These are phyloP conservation scores for Pseudogymnoascus pannorum DNA, from an alignment of 2,329 filamentous ascomycete genomes.

Conservation along the genomic window DNA sequence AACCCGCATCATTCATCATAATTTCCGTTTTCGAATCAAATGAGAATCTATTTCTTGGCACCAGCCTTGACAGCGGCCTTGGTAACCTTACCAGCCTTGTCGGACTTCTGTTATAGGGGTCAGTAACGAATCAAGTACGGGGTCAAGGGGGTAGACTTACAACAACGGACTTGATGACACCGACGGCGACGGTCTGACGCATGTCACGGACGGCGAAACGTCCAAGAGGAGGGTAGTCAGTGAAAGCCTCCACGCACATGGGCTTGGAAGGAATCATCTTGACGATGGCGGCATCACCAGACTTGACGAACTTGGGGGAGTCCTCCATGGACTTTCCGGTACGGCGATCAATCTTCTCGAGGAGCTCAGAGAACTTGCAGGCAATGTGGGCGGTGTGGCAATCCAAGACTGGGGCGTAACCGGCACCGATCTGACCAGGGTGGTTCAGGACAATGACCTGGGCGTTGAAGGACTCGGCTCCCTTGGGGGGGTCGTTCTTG, in stretches of 20 bases:
- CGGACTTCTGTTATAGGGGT: constrained; percentile 14
- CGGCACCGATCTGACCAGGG: constrained; percentile 97
- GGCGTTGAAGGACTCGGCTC: constrained; percentile 90
- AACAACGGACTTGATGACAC: constrained; percentile 78
- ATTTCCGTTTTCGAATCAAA: constrained; percentile 3
- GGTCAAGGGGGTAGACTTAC: background rate
- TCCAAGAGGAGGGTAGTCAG: constrained; percentile 97
- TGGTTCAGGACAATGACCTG: constrained; percentile 99
- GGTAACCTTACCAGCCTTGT: constrained; percentile 32
- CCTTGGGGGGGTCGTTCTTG: constrained; percentile 97
- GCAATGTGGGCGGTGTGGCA: constrained; percentile 99
- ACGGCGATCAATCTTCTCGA: constrained; percentile 99
- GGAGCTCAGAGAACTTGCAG: constrained; percentile 99
- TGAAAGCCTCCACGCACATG: constrained; percentile 99
- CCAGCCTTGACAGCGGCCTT: constrained; percentile 35
- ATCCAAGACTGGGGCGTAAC: constrained; percentile 97
- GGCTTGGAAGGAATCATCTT: constrained; percentile 99
- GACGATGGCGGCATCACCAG: constrained; percentile 99
- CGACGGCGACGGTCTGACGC: constrained; percentile 81
- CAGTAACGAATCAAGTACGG: background rate
- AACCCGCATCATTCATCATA: background rate
- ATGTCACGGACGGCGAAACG: constrained; percentile 99
- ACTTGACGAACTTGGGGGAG: constrained; percentile 99
- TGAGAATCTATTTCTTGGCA: constrained; percentile 30
- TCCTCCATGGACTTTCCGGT: constrained; percentile 94